phyloP scores from a whole-genome alignment of 2,329 filamentous ascomycete species.

The Trichoderma afroharzianum region DNA sequence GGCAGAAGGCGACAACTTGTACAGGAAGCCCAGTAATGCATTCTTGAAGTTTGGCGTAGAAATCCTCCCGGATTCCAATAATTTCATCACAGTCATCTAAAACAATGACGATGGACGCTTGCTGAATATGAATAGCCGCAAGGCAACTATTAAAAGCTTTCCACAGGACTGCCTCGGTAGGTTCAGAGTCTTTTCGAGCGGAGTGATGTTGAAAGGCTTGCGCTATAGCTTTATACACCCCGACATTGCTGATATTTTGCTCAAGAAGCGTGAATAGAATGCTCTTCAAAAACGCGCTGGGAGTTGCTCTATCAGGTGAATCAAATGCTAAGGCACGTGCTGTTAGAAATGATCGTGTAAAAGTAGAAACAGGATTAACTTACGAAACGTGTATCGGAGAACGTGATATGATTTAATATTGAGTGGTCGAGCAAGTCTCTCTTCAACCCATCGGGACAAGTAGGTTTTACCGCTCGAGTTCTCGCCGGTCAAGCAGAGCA shows the following conservation, averaged over 20 bases:
- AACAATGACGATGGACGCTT: slow-evolving; percentile 32
- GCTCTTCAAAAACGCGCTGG: neutral
- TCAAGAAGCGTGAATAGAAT: neutral
- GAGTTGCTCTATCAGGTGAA: neutral
- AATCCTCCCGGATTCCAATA: slow-evolving; percentile 14
- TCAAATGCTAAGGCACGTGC: neutral
- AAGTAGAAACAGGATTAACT: slow-evolving; percentile 16
- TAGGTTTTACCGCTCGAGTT: slow-evolving; percentile 36
- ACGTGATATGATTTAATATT: slow-evolving; percentile 34
- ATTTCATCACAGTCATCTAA: slow-evolving; percentile 38
- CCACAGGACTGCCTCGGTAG: slow-evolving; percentile 16
- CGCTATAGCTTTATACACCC: neutral
- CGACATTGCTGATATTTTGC: neutral
- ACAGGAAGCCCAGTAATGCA: neutral
- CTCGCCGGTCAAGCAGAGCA: slow-evolving; percentile 34
- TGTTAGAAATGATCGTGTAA: neutral
- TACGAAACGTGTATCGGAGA: slow-evolving; percentile 37
- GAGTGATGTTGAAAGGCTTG: neutral
- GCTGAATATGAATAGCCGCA: slow-evolving; percentile 27
- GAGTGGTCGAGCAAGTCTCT: slow-evolving; percentile 37
- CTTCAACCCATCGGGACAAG: slow-evolving; percentile 39
- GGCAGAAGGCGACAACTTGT: neutral
- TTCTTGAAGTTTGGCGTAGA: neutral
- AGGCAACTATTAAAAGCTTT: slow-evolving; percentile 32
- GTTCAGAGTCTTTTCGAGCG: neutral